These are phyloP conservation scores for Sclerotinia minor DNA, from an alignment of 2,329 filamentous ascomycete species.

Conservation along the genomic window DNA sequence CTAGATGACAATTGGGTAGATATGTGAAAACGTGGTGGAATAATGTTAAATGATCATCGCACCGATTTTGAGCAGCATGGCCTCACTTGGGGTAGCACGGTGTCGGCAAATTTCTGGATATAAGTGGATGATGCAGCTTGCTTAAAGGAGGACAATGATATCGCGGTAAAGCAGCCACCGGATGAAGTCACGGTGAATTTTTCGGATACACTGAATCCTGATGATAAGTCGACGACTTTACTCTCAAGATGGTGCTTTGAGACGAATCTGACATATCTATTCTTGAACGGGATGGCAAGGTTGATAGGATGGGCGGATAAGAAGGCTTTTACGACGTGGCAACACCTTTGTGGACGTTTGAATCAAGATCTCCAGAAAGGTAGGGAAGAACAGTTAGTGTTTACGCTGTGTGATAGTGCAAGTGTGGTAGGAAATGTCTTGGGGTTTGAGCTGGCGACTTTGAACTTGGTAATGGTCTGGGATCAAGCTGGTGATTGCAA, in stretches of 20 bases:
- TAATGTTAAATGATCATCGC: neutral
- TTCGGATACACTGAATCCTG: slow-evolving; percentile 8
- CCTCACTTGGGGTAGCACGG: neutral
- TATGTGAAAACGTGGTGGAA: neutral
- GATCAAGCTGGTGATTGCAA: slow-evolving; percentile 1
- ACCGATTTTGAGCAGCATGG: neutral
- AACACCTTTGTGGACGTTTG: neutral
- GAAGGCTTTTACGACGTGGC: slow-evolving; percentile 16
- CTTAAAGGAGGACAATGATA: neutral
- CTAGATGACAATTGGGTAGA: neutral
- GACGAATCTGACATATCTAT: slow-evolving; percentile 2
- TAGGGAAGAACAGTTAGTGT: neutral
- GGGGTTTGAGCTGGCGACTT: slow-evolving; percentile 3
- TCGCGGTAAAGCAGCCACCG: slow-evolving; percentile 1
- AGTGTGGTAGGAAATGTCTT: neutral
- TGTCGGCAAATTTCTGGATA: neutral
- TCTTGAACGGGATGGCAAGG: neutral
- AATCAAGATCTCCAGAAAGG: neutral
- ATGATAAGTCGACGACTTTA: neutral
- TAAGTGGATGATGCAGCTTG: slow-evolving; percentile 2
- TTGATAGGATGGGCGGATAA: neutral
- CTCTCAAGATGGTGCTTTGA: neutral
- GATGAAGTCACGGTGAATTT: slow-evolving; percentile 8
- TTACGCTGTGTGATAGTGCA: neutral
- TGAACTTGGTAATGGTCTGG: neutral